Evolutionary conservation across 2,329 filamentous ascomycete genomes (phyloP), one percentile per base, ranked within the genome.

Genomic region (Phyllachora maydis): DNA sequence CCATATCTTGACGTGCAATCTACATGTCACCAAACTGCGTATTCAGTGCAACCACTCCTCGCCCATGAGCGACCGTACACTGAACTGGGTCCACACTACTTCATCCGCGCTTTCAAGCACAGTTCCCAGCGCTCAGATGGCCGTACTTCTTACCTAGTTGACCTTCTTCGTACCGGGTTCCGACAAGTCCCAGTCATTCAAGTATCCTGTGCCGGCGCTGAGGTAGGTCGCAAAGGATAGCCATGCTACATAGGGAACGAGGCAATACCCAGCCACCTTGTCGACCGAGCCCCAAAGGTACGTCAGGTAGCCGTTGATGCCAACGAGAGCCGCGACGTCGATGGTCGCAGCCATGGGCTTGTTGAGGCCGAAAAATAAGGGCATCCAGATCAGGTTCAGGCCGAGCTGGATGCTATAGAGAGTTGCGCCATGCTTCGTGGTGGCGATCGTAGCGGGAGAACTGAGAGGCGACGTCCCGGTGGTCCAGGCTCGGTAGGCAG

Each of bases 301-400:
- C 9, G 76, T 61, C 23, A 93, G 49, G 36, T 81, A 83, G 5
- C 59, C 64, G 22, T 78, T 76, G 15, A 73, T 53, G 6, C 74
- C 79, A 1, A 73, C 55, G 6, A 93, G 56, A 1, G 70, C 59
- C 14, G 77, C 49, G 23, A 91, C 72, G 42, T 93, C 78, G 14
- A 61, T 59, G 5, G 78, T 67, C 4, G 83, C 82, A 39, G 68
- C 65, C 24, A 73, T 57, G 1, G 82, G 81, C 10, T 66, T 65
- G 32, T 72, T 70, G 23, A 73, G 41, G n/a, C 65, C 61, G 42
- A 92, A 93, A 61, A 93, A 93, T 8, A 93, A 61, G 8, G 85
- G 85, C 65, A 82, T 93, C 79, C 79, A 95, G 25, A 73, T 47
- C 15, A 91, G 55, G 45, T 93, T 93, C 24, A 93, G 57, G 8